Evolutionary conservation across 768 basidiomycete genomes (phyloP).

Genomic region (Termitomyces titanicus): DNA sequence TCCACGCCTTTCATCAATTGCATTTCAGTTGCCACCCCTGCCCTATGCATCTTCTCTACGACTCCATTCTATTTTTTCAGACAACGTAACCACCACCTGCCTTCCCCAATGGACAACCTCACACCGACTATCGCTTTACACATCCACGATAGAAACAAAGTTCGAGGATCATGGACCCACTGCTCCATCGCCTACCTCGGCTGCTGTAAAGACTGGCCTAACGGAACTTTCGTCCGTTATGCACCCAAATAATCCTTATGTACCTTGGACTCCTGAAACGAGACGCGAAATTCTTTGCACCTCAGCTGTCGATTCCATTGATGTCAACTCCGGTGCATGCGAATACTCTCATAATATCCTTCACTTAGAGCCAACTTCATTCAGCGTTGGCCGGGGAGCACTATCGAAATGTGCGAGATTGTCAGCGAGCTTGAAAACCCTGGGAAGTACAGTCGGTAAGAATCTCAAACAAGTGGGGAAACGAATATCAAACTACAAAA

Average conservation of each 20-base stretch:
- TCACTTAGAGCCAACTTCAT: background rate
- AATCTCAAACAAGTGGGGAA: conserved; percentile 22
- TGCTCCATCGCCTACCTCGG: background rate
- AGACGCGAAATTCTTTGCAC: conserved; percentile 41
- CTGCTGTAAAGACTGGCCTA: background rate
- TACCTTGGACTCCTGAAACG: conserved; percentile 42
- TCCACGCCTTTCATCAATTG: background rate
- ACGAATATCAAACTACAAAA: conserved; percentile 18
- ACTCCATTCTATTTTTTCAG: conserved; percentile 31
- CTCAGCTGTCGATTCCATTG: conserved; percentile 30
- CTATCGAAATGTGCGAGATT: conserved; percentile 16
- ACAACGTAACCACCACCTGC: conserved; percentile 22
- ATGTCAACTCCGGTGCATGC: conserved; percentile 28
- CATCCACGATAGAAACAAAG: background rate
- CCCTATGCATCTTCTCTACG: conserved; percentile 35
- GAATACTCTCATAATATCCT: conserved; percentile 30
- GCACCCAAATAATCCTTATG: conserved; percentile 55
- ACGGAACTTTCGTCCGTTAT: conserved; percentile 29
- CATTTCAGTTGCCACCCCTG: conserved; percentile 25
- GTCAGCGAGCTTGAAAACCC: conserved; percentile 29
- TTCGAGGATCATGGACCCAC: background rate
- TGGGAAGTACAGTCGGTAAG: conserved; percentile 22
- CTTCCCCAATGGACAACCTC: conserved; percentile 6
- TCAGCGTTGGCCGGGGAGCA: background rate
- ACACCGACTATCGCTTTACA: background rate